Evolutionary conservation across 2,329 filamentous ascomycete species (phyloP), one percentile per base, ranked within the genome.

Genomic region (Xenoacremonium recifei): DNA sequence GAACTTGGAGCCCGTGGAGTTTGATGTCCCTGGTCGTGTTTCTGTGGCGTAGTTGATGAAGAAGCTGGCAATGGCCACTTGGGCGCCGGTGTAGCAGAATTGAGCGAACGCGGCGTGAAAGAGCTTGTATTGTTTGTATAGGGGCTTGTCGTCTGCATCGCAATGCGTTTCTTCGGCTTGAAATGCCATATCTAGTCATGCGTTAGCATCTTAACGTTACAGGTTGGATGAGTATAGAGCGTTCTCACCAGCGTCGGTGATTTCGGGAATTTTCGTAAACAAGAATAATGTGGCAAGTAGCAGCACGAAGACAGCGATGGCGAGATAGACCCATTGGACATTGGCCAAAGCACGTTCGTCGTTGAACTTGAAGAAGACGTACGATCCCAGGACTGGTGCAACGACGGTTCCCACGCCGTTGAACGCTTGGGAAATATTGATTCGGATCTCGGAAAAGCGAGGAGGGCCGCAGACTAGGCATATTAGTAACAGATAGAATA

Each of bases 21-120:
- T 70, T 35, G 57, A 47, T 0, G 79, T 82, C 16, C 66, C 65
- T 2, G 73, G 62, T 36, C 80, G 72, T 3, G 80, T 82, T 49
- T 85, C 79, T 17, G 70, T 74, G n/a, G 76, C 75, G 58, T 86
- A 87, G 67, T 88, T 88, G 70, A 88, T 87, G 64, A 88, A 88
- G 63, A 86, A 87, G 35, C 65, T 67, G 1, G 81, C 81, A 41
- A 84, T 79, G 42, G 76, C 79, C 23, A 84, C 71, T 59, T 91
- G 87, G 0, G 85, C 80, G 35, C 87, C 87, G 0, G 72, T 85
- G 61, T 92, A 93, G 61, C 82, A 87, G 65, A 91, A 91, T 52
- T 92, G 87, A 0, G 85, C 84, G 52, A 83, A 78, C 0, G 85
- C 79, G 11, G 85, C 87, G 55, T 89, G 85, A 72, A 90, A 89